phyloP scores from a whole-genome alignment of 2,329 filamentous ascomycete genomes.

The Verticillium klebahnii region DNA sequence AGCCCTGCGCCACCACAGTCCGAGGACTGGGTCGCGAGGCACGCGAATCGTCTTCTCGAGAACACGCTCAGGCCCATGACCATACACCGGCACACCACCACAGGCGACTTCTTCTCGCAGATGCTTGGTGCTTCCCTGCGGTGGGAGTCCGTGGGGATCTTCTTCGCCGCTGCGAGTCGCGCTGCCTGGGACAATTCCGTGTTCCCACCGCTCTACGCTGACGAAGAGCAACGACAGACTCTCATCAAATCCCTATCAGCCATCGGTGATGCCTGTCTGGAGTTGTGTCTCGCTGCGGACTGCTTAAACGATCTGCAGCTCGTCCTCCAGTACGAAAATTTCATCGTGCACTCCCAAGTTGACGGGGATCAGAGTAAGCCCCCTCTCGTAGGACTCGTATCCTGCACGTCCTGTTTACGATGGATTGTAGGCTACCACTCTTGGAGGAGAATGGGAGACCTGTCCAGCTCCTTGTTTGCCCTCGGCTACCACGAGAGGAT shows the following conservation, averaged over 20 bases:
- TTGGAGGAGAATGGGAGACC: constrained; percentile 41
- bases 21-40: background rate
- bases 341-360: constrained; percentile 36
- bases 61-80: background rate
- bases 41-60: background rate
- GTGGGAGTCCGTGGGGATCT: constrained; percentile 20
- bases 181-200: constrained; percentile 14
- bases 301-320: constrained; percentile 39
- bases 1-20: background rate
- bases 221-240: constrained; percentile 9
- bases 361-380: constrained; percentile 38
- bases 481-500: constrained; percentile 39
- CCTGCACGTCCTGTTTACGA: background rate
- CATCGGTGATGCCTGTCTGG: constrained; percentile 16
- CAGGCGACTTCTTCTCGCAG: constrained; percentile 10
- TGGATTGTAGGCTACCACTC: constrained; percentile 35
- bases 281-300: constrained; percentile 19
- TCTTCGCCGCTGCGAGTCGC: constrained; percentile 16
- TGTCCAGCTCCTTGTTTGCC: constrained; percentile 39
- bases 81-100: background rate
- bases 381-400: background rate
- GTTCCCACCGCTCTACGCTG: constrained; percentile 2
- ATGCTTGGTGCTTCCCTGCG: constrained; percentile 12
- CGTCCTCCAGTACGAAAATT: constrained; percentile 40
- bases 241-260: constrained; percentile 12